Evolutionary conservation across 2,329 filamentous ascomycete genomes (phyloP).

Genomic region (Periconia digitata): DNA sequence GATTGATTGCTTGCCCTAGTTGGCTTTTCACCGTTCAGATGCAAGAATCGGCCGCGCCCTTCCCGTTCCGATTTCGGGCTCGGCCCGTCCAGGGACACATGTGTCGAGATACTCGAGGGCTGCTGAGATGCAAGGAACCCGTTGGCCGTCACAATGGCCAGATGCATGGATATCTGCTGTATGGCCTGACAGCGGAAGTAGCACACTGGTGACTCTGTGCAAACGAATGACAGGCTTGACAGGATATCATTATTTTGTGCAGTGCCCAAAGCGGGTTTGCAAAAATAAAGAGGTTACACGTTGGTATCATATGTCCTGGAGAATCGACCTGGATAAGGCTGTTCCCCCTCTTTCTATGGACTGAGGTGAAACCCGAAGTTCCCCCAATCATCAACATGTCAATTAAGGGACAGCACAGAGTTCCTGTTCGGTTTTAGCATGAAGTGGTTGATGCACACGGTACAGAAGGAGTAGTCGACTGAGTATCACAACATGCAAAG

Average conservation of each 20-base stretch:
- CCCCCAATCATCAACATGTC: too few species aligned
- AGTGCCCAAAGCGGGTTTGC: neutral
- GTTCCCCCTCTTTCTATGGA: too few species aligned
- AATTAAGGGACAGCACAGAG: too few species aligned
- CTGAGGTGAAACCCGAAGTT: too few species aligned
- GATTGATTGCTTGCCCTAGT: too few species aligned
- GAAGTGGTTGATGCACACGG: too few species aligned
- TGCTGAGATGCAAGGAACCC: neutral
- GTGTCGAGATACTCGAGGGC: neutral
- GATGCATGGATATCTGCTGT: neutral
- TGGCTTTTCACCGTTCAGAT: neutral
- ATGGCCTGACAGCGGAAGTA: neutral
- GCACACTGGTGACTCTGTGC: too few species aligned
- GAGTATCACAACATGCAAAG: too few species aligned
- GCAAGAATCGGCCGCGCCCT: neutral
- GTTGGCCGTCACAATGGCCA: neutral
- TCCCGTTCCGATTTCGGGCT: neutral
- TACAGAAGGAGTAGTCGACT: too few species aligned
- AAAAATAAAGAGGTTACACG: neutral
- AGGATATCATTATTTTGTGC: neutral
- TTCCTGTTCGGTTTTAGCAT: too few species aligned
- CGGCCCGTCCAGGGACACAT: neutral
- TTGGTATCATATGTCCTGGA: neutral
- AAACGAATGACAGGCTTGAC: neutral
- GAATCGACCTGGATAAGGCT: too few species aligned